Conservation (phyloP, 2,329 filamentous ascomycete species). For the Lasiodiplodia hormozganensis region DNA sequence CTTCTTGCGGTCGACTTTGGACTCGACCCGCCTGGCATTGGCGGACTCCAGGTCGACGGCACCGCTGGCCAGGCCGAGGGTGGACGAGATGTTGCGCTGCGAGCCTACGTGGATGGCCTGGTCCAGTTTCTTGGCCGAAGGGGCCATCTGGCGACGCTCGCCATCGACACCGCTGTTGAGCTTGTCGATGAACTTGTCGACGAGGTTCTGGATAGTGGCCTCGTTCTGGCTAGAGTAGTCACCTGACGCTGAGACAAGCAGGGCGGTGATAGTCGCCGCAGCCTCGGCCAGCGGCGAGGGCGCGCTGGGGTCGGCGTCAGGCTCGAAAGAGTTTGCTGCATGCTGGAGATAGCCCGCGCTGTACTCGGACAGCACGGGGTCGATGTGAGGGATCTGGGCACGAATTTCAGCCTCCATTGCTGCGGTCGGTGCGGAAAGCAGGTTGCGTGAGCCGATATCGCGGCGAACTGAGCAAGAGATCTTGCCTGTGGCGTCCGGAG, state of each 20-base stretch:
- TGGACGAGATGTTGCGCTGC: conserved; percentile 95
- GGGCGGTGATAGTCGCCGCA: conserved; percentile 80
- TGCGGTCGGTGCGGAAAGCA: conserved; percentile 28
- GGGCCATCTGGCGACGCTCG: conserved; percentile 73
- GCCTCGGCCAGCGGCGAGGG: conserved; percentile 83
- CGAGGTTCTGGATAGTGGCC: conserved; percentile 79
- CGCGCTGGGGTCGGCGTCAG: conserved; percentile 72
- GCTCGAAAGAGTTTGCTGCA: conserved; percentile 82
- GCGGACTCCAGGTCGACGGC: conserved; percentile 93
- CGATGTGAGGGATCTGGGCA: conserved; percentile 82
- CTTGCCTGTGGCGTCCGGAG: conserved; percentile 9
- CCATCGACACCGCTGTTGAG: conserved; percentile 76
- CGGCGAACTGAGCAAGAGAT: conserved; percentile 2
- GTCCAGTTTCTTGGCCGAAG: conserved; percentile 83
- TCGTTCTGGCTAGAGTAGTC: conserved; percentile 75
- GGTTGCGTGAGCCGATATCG: conserved; percentile 9
- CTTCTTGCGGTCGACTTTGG: conserved; percentile 97
- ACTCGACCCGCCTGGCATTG: conserved; percentile 92
- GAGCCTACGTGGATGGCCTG: conserved; percentile 94
- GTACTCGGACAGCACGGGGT: conserved; percentile 89
- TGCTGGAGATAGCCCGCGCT: conserved; percentile 93
- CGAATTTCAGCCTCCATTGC: conserved; percentile 88
- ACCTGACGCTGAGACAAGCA: conserved; percentile 92
- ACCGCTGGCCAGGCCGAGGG: conserved; percentile 82
- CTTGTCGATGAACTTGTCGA: conserved; percentile 86